phyloP scores from a whole-genome alignment of 805 yeast genomes.

The Yarrowia sp. region DNA sequence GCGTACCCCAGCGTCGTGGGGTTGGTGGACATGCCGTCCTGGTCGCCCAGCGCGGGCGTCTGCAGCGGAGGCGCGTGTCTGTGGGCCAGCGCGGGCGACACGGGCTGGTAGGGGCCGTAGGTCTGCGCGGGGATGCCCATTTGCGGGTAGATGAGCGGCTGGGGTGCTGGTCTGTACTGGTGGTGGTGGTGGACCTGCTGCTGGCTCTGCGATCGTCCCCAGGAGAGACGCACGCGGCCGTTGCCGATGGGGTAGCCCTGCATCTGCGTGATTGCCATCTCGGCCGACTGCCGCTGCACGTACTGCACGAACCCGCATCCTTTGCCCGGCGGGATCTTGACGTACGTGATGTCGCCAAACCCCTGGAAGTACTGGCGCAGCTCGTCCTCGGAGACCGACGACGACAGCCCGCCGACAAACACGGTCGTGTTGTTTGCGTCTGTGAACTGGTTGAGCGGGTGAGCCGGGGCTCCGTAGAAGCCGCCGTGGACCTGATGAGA shows the following conservation, averaged over 20 bases:
- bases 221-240: conserved; percentile 74
- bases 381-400: conserved; percentile 55
- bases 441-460: conserved; percentile 53
- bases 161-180: conserved; percentile 39
- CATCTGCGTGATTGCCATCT: conserved; percentile 79
- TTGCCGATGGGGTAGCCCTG: conserved; percentile 88
- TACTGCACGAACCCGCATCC: conserved; percentile 89
- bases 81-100: conserved; percentile 35
- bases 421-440: conserved; percentile 83
- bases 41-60: conserved; percentile 26
- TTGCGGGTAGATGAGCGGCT: conserved; percentile 40
- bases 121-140: conserved; percentile 38
- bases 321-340: conserved; percentile 68
- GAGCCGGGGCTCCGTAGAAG: conserved; percentile 37
- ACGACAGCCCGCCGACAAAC: conserved; percentile 74
- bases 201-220: conserved; percentile 67
- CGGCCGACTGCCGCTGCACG: conserved; percentile 75
- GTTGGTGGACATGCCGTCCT: conserved; percentile 19
- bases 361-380: conserved; percentile 58
- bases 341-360: conserved; percentile 65
- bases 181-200: conserved; percentile 32
- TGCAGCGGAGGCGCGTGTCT: conserved; percentile 31
- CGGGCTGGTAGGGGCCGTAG: conserved; percentile 40
- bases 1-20: conserved; percentile 25
- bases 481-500: conserved; percentile 31